phyloP scores from a whole-genome alignment of 2,329 filamentous ascomycete species.

The Colletotrichum shisoi region DNA sequence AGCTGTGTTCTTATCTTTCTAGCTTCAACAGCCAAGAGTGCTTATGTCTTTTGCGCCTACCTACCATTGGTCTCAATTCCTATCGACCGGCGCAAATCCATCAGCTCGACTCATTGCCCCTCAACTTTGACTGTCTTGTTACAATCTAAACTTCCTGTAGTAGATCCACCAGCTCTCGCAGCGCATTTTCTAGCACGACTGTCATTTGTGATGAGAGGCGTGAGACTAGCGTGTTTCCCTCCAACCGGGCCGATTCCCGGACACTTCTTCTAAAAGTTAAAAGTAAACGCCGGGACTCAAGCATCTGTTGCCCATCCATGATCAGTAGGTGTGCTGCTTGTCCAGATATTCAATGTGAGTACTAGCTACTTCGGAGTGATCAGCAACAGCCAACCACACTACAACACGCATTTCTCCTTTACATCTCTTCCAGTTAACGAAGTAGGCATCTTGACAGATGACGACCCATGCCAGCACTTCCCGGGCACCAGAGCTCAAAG shows the following conservation, averaged over 20 bases:
- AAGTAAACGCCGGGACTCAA: not conserved
- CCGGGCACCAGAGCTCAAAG: not conserved
- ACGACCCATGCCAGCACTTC: not conserved
- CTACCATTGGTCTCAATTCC: not conserved
- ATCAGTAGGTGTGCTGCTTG: no score
- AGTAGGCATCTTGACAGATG: not conserved
- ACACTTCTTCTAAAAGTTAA: not conserved
- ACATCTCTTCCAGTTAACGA: not conserved
- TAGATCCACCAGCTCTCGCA: not conserved
- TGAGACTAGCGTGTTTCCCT: not conserved
- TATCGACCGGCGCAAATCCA: not conserved
- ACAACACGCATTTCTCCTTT: not conserved
- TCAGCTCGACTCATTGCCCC: not conserved
- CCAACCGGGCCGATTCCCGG: not conserved
- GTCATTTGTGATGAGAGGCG: not conserved
- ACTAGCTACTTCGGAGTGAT: not conserved
- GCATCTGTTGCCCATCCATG: not conserved
- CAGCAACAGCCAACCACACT: not conserved
- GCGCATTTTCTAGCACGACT: not conserved
- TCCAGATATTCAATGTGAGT: not conserved
- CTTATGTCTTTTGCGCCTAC: not conserved
- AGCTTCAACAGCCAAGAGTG: not conserved
- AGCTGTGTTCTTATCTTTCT: conserved; percentile 4
- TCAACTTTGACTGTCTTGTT: not conserved
- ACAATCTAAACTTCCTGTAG: not conserved